Evolutionary conservation across 202 grass and related monocot genomes (phyloP), one percentile per base, ranked within the genome.

Genomic region (Carex sylvatica): DNA sequence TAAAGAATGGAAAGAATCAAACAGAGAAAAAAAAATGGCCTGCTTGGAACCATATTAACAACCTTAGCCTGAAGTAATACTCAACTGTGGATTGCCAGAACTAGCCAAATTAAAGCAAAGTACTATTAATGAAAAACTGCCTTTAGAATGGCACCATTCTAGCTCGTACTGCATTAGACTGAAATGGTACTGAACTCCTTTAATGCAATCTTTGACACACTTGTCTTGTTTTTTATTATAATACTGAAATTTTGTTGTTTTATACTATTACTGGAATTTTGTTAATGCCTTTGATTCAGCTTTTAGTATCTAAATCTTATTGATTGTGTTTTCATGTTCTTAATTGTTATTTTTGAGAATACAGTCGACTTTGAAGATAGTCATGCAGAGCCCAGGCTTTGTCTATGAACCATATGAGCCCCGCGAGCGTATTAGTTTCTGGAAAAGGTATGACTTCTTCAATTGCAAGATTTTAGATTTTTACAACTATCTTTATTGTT

Each of bases 341-440:
- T 24, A 42, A 81, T 79, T 83, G 63, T 84, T 38, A 53, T 52
- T 52, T 53, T 36, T 22, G 54, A 65, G 60, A 68, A 46, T 83
- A 35, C 80, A 95, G 96, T 86, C 91, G 71, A 47, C 80, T 70
- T 8, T 90, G 88, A 93, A 88, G 85, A 80, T 95, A 78, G 88
- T 89, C 82, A 88, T 95, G 95, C 83, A 80, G 82, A 98, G 91
- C 81, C 95, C 95, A 78, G 92, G 91, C 82, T 91, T 98, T 87
- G 80, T 98, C 31, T 98, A 93, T 79, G 92, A 98, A 69, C 89
- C 92, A 4, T 98, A 98, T 79, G 74, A 56, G 31, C 85, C 64
- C 54, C 65, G 89, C 6, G 92, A 92, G 78, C 86, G 46, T 62
- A 98, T 98, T 90, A 70, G 91, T 56, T 92, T 98, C 80, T 98